Conservation (phyloP, 202 grass and related monocot genomes). For the Elaeis oleifera region DNA sequence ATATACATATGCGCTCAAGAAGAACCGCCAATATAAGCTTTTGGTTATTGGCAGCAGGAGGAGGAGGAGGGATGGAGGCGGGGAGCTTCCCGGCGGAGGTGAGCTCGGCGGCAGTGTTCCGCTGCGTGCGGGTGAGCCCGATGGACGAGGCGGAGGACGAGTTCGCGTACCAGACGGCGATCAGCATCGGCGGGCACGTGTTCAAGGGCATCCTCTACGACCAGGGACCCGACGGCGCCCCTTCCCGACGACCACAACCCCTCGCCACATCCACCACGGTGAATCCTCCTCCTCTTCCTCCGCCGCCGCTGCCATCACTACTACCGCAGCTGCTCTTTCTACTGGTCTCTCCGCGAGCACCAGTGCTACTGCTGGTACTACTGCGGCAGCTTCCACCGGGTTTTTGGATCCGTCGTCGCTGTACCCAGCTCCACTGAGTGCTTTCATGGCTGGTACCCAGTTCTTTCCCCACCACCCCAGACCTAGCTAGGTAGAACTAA, state of each 20-base stretch:
- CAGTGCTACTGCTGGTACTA: not conserved
- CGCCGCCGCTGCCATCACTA: not conserved
- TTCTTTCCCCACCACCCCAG: constrained; percentile 48
- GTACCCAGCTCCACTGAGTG: constrained; percentile 34
- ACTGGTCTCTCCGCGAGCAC: not conserved
- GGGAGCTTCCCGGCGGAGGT: constrained; percentile 27
- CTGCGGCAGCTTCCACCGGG: constrained; percentile 11
- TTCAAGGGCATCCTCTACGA: constrained; percentile 52
- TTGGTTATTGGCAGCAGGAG: constrained; percentile 6
- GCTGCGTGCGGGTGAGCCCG: constrained; percentile 35
- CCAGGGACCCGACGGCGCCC: constrained; percentile 29
- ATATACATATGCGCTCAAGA: too few relatives aligned
- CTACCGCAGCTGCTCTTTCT: not conserved
- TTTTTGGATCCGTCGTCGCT: constrained; percentile 37
- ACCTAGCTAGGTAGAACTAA: constrained; percentile 10
- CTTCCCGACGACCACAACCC: constrained; percentile 11
- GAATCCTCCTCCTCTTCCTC: constrained; percentile 28
- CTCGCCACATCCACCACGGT: not conserved
- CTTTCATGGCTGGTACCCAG: constrained; percentile 53
- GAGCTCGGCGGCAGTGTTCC: constrained; percentile 38
- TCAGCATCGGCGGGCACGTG: constrained; percentile 43
- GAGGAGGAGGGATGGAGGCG: constrained; percentile 11
- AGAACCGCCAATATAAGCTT: too few relatives aligned
- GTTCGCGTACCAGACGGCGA: constrained; percentile 36
- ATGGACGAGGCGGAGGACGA: constrained; percentile 36